phyloP scores from a whole-genome alignment of 306 rosid genomes.

The Trifolium fragiferum region DNA sequence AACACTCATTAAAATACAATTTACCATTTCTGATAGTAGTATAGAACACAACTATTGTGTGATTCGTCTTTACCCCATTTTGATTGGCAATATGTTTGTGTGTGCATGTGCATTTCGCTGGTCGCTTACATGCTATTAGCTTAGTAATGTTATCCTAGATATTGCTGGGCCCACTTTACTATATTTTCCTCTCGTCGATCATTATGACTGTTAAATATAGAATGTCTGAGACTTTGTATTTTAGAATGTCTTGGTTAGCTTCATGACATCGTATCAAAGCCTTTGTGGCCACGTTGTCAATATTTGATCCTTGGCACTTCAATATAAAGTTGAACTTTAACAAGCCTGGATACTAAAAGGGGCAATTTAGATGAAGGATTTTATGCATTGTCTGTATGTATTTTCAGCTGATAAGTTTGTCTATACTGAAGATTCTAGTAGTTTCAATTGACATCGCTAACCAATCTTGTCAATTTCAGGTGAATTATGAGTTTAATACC shows the following conservation, averaged over 20 bases:
- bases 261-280: slow-evolving; percentile 4
- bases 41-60: slow-evolving; percentile 9
- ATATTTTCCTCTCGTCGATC: slow-evolving; percentile 19
- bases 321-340: slow-evolving; percentile 11
- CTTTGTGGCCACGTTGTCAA: slow-evolving; percentile 11
- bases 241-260: slow-evolving; percentile 21
- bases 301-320: slow-evolving; percentile 15
- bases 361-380: slow-evolving; percentile 17
- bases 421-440: not conserved
- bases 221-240: not conserved
- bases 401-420: slow-evolving; percentile 35
- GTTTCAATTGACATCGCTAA: slow-evolving; percentile 16
- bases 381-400: slow-evolving; percentile 25
- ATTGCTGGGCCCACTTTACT: slow-evolving; percentile 1
- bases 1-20: not conserved
- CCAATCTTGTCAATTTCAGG: slow-evolving; percentile 60
- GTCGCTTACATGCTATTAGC: slow-evolving; percentile 16
- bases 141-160: slow-evolving; percentile 20
- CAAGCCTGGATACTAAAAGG: not conserved
- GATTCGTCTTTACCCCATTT: not conserved
- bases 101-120: not conserved
- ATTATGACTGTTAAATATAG: slow-evolving; percentile 4
- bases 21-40: not conserved
- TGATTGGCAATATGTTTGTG: slow-evolving; percentile 13
- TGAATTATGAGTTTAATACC: slow-evolving; percentile 67